These are phyloP conservation scores for Herpetomonas samuelpessoai DNA, from an alignment of 208 protist genomes.

Conservation along the genomic window DNA sequence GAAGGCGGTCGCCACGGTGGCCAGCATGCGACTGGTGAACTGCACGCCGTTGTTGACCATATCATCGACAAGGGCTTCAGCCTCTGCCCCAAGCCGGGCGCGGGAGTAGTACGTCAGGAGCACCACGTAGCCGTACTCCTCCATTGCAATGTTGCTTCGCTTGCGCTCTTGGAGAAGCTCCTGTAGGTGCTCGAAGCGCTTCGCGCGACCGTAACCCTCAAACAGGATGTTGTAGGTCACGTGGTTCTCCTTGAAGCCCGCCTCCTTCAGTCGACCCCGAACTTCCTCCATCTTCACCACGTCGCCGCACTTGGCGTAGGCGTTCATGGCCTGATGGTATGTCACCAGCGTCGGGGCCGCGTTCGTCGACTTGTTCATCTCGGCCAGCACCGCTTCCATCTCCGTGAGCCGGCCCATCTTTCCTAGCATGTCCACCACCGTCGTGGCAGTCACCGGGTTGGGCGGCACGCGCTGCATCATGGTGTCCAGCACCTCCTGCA, in stretches of 20 bases:
- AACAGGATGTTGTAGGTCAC: constrained; percentile 91
- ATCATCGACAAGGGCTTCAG: constrained; percentile 64
- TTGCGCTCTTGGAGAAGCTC: constrained; percentile 80
- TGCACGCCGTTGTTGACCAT: constrained; percentile 63
- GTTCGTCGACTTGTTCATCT: constrained; percentile 86
- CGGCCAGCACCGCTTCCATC: constrained; percentile 86
- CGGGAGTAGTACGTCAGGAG: constrained; percentile 83
- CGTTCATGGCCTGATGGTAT: constrained; percentile 90
- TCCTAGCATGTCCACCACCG: constrained; percentile 91
- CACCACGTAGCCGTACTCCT: constrained; percentile 85
- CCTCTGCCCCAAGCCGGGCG: constrained; percentile 69
- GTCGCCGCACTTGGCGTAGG: constrained; percentile 89
- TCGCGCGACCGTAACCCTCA: constrained; percentile 86
- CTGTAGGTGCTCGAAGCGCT: constrained; percentile 79
- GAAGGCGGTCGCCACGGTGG: constrained; percentile 71
- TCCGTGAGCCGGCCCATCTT: constrained; percentile 87
- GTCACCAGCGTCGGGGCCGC: constrained; percentile 84
- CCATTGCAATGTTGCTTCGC: constrained; percentile 70
- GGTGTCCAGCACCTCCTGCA: constrained; percentile 85
- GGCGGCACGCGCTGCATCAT: constrained; percentile 91
- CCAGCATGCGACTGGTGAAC: constrained; percentile 75
- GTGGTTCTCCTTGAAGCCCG: constrained; percentile 76
- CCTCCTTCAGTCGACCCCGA: constrained; percentile 46
- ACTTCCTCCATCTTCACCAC: constrained; percentile 83
- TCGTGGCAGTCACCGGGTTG: constrained; percentile 88